phyloP scores from a whole-genome alignment of 768 basidiomycete species.

The Lepiota venenata region DNA sequence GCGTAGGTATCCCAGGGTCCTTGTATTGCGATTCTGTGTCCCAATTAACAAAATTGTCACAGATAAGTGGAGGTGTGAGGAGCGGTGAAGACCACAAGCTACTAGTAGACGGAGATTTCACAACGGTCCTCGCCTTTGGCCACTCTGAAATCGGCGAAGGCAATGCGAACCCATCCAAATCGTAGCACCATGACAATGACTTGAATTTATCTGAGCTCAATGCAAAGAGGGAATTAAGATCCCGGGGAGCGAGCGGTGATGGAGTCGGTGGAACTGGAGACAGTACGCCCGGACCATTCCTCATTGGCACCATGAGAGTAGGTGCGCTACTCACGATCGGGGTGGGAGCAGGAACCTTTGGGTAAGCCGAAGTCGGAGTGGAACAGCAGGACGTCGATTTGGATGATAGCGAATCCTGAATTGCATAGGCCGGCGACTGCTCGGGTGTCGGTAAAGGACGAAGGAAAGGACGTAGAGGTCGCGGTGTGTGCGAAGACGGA shows the following conservation, averaged over 20 bases:
- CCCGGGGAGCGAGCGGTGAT: constrained; percentile 45
- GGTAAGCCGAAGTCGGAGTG: constrained; percentile 27
- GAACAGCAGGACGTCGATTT: constrained; percentile 14
- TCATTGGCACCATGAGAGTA: constrained; percentile 8
- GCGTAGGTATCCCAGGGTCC: constrained; percentile 44
- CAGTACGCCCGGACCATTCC: constrained; percentile 13
- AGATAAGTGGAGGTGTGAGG: constrained; percentile 8
- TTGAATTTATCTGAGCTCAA: constrained; percentile 37
- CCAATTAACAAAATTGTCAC: constrained; percentile 10
- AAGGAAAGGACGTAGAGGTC: constrained; percentile 46
- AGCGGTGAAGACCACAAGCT: constrained; percentile 5
- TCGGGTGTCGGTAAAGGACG: constrained; percentile 46
- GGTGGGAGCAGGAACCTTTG: constrained; percentile 25
- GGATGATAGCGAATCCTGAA: constrained; percentile 17
- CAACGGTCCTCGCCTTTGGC: constrained; percentile 12
- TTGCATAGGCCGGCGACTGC: constrained; percentile 37
- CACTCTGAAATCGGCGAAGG: constrained; percentile 25
- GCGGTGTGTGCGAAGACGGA: constrained; percentile 26
- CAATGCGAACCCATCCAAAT: constrained; percentile 27
- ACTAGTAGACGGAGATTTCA: constrained; percentile 8
- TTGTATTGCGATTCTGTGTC: constrained; percentile 27
- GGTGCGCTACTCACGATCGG: constrained; percentile 21
- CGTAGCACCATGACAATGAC: constrained; percentile 42
- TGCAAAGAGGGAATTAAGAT: constrained; percentile 41
- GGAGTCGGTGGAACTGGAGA: constrained; percentile 30